phyloP scores from a whole-genome alignment of 805 yeast genomes.

The Isabelozyma gotoi region DNA sequence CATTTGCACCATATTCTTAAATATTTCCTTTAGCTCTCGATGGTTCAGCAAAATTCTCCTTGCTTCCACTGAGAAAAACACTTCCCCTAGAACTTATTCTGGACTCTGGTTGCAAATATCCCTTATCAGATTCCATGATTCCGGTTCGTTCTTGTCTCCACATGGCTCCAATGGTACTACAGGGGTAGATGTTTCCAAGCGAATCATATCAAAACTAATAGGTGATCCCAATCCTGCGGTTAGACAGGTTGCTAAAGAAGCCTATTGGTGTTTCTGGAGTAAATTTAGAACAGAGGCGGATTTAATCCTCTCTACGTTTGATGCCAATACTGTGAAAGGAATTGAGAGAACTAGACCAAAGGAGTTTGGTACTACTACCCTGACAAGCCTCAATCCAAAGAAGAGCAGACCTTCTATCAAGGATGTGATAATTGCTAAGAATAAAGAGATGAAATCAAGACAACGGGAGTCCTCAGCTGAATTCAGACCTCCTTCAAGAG shows the following conservation, averaged over 20 bases:
- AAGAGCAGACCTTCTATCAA: constrained; percentile 46
- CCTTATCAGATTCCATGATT: constrained; percentile 50
- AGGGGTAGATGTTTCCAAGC: constrained; percentile 45
- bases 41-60: constrained; percentile 47
- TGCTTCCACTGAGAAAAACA: constrained; percentile 66
- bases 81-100: constrained; percentile 67
- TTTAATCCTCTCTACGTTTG: constrained; percentile 36
- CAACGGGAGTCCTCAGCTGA: constrained; percentile 10
- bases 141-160: constrained; percentile 21
- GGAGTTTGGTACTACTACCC: constrained; percentile 12
- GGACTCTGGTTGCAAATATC: constrained; percentile 69
- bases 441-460: constrained; percentile 33
- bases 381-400: constrained; percentile 4
- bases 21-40: constrained; percentile 54
- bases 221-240: constrained; percentile 80
- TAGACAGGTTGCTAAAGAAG: constrained; percentile 68
- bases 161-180: constrained; percentile 20
- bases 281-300: constrained; percentile 56
- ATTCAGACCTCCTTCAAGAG: constrained; percentile 21
- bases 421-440: constrained; percentile 46
- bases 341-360: constrained; percentile 59
- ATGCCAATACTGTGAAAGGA: constrained; percentile 51
- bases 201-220: constrained; percentile 58
- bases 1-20: constrained; percentile 52
- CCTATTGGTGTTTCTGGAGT: constrained; percentile 69